Evolutionary conservation across 1,139 yeast genomes (phyloP).

Genomic region (Lodderomyces oxycetoniae): DNA sequence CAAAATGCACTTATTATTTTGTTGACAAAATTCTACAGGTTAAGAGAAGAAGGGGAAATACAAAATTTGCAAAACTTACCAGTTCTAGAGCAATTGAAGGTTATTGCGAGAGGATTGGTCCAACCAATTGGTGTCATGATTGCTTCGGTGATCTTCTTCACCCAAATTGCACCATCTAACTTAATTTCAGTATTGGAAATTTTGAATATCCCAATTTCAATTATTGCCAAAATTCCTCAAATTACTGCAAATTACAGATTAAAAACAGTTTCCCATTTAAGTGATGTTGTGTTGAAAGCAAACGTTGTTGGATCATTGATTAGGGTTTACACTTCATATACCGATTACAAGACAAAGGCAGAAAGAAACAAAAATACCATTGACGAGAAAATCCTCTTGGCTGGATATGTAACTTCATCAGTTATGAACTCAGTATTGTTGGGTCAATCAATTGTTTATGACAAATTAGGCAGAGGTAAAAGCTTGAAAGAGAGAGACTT

Average conservation of each 20-base stretch:
- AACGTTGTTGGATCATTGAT: slow-evolving; percentile 52
- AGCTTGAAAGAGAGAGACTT: slow-evolving; percentile 8
- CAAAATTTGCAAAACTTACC: slow-evolving; percentile 11
- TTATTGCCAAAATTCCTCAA: slow-evolving; percentile 55
- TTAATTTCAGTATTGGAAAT: slow-evolving; percentile 40
- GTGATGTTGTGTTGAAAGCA: slow-evolving; percentile 51
- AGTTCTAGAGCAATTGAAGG: slow-evolving; percentile 19
- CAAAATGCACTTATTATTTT: slow-evolving; percentile 38
- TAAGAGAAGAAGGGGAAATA: slow-evolving; percentile 18
- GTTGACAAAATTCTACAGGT: slow-evolving; percentile 34
- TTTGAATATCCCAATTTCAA: slow-evolving; percentile 49
- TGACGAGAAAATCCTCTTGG: slow-evolving; percentile 28
- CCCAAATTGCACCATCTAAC: slow-evolving; percentile 30
- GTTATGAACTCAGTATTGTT: slow-evolving; percentile 30
- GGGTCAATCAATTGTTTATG: slow-evolving; percentile 30
- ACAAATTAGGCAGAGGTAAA: slow-evolving; percentile 14
- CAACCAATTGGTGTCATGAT: slow-evolving; percentile 27
- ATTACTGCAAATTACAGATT: slow-evolving; percentile 43
- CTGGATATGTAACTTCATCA: slow-evolving; percentile 34
- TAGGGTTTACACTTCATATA: slow-evolving; percentile 54
- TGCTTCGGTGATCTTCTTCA: slow-evolving; percentile 27
- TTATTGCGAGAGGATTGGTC: slow-evolving; percentile 18
- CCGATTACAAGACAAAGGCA: slow-evolving; percentile 24
- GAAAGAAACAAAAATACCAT: slow-evolving; percentile 13
- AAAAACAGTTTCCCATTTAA: slow-evolving; percentile 51